Percentiles rank a stretch among this genome's conserved stretches.
Evolutionary conservation across 2,329 filamentous ascomycete species (phyloP).

Genomic region (Hymenoscyphus albidus): DNA sequence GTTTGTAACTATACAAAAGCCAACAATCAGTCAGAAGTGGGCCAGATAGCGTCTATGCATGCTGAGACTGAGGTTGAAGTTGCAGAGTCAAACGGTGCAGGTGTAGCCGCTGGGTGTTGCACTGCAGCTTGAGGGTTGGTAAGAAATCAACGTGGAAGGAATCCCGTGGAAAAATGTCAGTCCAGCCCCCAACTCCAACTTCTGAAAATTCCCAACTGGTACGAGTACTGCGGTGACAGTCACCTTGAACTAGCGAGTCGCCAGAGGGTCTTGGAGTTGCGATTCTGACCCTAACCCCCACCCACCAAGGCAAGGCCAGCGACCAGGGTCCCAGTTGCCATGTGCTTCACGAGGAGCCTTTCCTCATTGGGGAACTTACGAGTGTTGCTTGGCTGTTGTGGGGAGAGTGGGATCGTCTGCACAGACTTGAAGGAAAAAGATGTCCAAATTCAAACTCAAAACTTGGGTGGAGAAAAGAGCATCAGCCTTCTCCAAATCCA

Average conservation of each 20-base stretch:
- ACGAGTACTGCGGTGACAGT: neutral
- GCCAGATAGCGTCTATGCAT: constrained; percentile 2
- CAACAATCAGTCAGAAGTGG: neutral
- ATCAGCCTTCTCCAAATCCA: neutral
- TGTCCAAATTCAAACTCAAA: neutral
- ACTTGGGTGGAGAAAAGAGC: neutral
- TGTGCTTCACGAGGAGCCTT: neutral
- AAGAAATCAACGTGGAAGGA: constrained; percentile 1
- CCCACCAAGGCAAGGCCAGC: neutral
- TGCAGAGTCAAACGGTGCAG: neutral
- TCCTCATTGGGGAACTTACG: neutral
- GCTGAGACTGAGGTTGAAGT: neutral
- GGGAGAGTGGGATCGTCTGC: neutral
- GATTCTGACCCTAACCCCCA: neutral
- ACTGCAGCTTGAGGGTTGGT: constrained; percentile 2
- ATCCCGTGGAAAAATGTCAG: neutral
- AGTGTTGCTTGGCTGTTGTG: neutral
- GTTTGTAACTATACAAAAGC: neutral
- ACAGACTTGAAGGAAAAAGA: neutral
- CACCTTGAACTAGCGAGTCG: neutral
- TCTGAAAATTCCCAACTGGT: neutral
- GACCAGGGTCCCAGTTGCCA: neutral
- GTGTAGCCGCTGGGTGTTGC: neutral
- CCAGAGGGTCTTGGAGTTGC: neutral
- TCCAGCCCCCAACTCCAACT: neutral